These are phyloP conservation scores for Mycena albidolilacea DNA, from an alignment of 768 basidiomycete species.

Conservation along the genomic window DNA sequence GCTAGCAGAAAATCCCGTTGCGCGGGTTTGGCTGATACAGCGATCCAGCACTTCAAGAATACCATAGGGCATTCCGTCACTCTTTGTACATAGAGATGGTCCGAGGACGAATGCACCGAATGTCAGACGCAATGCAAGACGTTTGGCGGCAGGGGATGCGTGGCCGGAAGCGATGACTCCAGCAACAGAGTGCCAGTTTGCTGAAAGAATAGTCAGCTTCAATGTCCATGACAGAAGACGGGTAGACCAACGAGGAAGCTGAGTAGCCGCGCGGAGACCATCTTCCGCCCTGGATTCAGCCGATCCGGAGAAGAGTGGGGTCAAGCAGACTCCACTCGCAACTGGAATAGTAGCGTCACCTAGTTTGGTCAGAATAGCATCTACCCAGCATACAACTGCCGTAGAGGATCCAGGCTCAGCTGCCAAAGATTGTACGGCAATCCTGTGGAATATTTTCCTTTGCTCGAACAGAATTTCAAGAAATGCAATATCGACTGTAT, in stretches of 20 bases:
- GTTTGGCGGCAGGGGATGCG: slow-evolving; percentile 72
- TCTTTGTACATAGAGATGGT: slow-evolving; percentile 53
- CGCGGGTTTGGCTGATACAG: slow-evolving; percentile 36
- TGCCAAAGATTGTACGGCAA: slow-evolving; percentile 54
- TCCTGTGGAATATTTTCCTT: slow-evolving; percentile 62
- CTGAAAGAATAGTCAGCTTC: slow-evolving; percentile 30
- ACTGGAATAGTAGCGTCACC: slow-evolving; percentile 54
- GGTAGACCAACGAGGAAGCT: slow-evolving; percentile 71
- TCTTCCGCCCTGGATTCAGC: slow-evolving; percentile 64
- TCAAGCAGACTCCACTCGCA: slow-evolving; percentile 44
- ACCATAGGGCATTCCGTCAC: slow-evolving; percentile 30
- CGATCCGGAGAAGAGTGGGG: slow-evolving; percentile 43
- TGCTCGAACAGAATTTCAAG: slow-evolving; percentile 64
- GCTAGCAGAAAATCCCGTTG: slow-evolving; percentile 35
- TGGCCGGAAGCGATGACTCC: slow-evolving; percentile 61
- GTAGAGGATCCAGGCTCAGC: slow-evolving; percentile 42
- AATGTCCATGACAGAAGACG: slow-evolving; percentile 7
- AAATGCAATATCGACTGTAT: slow-evolving; percentile 49
- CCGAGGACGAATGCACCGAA: slow-evolving; percentile 70
- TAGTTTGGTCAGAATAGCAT: slow-evolving; percentile 70
- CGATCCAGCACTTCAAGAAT: slow-evolving; percentile 40
- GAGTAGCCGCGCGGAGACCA: slow-evolving; percentile 70
- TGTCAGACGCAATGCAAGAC: slow-evolving; percentile 69
- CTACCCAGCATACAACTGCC: slow-evolving; percentile 75
- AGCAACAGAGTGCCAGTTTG: slow-evolving; percentile 71